Evolutionary conservation across 2,329 filamentous ascomycete species (phyloP).

Genomic region (Endoconidiophora polonica): DNA sequence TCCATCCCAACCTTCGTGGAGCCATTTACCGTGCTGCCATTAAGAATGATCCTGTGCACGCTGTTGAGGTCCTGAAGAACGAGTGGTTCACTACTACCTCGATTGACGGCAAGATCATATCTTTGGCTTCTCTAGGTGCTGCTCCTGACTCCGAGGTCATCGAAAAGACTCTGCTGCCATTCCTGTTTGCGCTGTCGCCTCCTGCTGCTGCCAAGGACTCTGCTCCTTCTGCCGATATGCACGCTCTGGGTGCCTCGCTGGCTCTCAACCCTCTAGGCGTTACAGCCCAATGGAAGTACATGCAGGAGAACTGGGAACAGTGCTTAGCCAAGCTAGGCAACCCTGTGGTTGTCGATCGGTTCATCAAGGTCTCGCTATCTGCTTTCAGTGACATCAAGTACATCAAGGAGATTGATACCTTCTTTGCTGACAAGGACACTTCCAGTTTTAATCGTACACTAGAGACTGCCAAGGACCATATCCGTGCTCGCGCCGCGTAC

Average conservation of each 20-base stretch:
- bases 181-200: constrained; percentile 54
- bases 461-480: constrained; percentile 70
- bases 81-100: constrained; percentile 72
- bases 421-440: constrained; percentile 79
- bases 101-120: constrained; percentile 82
- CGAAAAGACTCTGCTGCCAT: constrained; percentile 48
- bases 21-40: constrained; percentile 69
- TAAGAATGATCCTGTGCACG: constrained; percentile 47
- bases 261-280: constrained; percentile 58
- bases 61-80: constrained; percentile 61
- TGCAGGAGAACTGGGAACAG: constrained; percentile 67
- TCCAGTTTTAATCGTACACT: constrained; percentile 74
- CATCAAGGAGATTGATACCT: constrained; percentile 60
- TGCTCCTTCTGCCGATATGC: constrained; percentile 77
- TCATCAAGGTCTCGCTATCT: constrained; percentile 60
- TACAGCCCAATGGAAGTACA: constrained; percentile 65
- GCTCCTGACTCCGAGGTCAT: constrained; percentile 55
- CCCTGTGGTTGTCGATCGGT: constrained; percentile 77
- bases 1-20: constrained; percentile 67
- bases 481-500: constrained; percentile 70
- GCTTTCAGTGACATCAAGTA: constrained; percentile 58
- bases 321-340: constrained; percentile 61
- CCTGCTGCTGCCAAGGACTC: constrained; percentile 33
- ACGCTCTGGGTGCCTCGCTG: constrained; percentile 60
- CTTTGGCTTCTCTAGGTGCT: constrained; percentile 57